A percentile compares a stretch with the other conserved stretches of the same genome.
Conservation (phyloP, 1,139 yeast species). For the Lodderomyces metapsilosis region DNA sequence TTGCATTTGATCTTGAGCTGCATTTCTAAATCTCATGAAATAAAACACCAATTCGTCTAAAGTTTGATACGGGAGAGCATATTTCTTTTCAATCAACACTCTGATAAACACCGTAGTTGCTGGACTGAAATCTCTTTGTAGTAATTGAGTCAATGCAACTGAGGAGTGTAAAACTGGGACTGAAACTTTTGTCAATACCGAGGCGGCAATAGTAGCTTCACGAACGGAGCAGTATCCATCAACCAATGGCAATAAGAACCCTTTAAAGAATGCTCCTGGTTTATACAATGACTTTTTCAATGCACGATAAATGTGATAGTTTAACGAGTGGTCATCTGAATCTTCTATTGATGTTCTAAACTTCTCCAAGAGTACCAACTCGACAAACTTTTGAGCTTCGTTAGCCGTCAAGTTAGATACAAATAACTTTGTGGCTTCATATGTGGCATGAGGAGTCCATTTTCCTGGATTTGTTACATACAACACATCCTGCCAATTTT, state of each 20-base stretch:
- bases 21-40: constrained; percentile 81
- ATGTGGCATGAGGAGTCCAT: constrained; percentile 97
- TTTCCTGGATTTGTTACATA: constrained; percentile 87
- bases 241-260: constrained; percentile 86
- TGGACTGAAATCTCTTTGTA: constrained; percentile 83
- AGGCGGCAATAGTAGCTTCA: constrained; percentile 95
- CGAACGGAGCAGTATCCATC: constrained; percentile 82
- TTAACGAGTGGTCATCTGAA: constrained; percentile 65
- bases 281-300: constrained; percentile 90
- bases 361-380: constrained; percentile 72
- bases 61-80: constrained; percentile 95
- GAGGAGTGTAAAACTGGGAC: constrained; percentile 95
- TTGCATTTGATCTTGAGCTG: constrained; percentile 35
- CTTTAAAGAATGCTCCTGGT: constrained; percentile 97
- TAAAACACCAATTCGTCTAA: constrained; percentile 94
- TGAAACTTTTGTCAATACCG: constrained; percentile 84
- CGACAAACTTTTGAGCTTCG: constrained; percentile 86
- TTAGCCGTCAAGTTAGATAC: constrained; percentile 85
- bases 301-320: constrained; percentile 90
- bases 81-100: constrained; percentile 86
- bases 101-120: constrained; percentile 89
- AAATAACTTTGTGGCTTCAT: constrained; percentile 91
- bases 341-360: constrained; percentile 82
- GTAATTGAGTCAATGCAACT: constrained; percentile 83
- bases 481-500: constrained; percentile 93